Conservation (phyloP, 805 yeast species). For the Candida silvicultrix region DNA sequence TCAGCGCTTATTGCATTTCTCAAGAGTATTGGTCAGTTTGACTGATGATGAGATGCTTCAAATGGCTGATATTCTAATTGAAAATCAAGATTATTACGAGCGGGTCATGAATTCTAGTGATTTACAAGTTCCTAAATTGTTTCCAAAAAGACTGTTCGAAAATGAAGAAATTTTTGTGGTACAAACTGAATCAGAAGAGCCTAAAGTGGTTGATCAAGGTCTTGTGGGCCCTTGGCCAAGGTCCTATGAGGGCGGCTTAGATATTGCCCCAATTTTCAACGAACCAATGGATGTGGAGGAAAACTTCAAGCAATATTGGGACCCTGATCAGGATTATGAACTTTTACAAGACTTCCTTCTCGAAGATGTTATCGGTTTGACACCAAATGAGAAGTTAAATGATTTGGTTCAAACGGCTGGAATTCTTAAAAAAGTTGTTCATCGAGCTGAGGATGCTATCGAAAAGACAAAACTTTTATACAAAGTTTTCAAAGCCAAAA, state of each 20-base stretch:
- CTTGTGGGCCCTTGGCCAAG: neutral
- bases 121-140: neutral
- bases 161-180: too few relatives aligned
- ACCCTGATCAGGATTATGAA: neutral
- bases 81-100: neutral
- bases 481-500: neutral
- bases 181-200: too few relatives aligned
- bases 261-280: neutral
- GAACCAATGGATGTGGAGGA: neutral
- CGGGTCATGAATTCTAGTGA: neutral
- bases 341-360: neutral
- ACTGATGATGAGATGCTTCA: neutral
- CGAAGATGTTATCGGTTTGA: neutral
- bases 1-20: neutral
- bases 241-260: neutral
- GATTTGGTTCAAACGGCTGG: slow-evolving; percentile 2
- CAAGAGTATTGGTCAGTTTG: slow-evolving; percentile 1
- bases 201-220: neutral
- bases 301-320: neutral
- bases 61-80: slow-evolving; percentile 1
- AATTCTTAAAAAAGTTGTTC: neutral
- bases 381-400: neutral
- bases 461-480: neutral
- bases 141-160: neutral
- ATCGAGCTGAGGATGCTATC: neutral